Conservation (phyloP, 2,329 filamentous ascomycete species). For the Teratosphaeriaceae sp. region DNA sequence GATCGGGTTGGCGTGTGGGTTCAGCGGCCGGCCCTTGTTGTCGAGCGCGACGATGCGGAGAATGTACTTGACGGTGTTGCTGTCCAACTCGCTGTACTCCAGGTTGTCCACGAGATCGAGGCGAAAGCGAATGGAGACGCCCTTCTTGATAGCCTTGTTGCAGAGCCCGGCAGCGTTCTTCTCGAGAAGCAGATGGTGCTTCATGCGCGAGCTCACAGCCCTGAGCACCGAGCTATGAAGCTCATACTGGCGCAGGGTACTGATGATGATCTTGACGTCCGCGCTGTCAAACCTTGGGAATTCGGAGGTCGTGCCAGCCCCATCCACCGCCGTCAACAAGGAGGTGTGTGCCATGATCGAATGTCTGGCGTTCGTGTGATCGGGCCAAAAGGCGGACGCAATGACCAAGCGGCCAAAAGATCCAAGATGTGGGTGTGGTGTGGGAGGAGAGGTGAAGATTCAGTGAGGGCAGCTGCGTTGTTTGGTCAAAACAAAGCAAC, state of each 20-base stretch:
- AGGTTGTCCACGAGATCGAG: conserved; percentile 12
- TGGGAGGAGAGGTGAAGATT: too few species aligned
- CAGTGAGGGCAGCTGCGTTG: too few species aligned
- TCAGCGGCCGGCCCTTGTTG: conserved; percentile 12
- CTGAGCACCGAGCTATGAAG: conserved; percentile 34
- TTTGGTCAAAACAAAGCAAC: too few species aligned
- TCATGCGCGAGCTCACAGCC: conserved; percentile 6
- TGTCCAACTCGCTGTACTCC: conserved; percentile 4
- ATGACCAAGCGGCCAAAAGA: too few species aligned
- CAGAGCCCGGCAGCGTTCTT: conserved; percentile 23
- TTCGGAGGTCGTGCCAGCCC: background rate
- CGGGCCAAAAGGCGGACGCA: too few species aligned
- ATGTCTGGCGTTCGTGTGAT: too few species aligned
- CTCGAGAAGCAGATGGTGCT: conserved; percentile 19
- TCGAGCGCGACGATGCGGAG: conserved; percentile 13
- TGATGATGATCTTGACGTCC: conserved; percentile 34
- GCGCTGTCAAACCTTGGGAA: conserved; percentile 35
- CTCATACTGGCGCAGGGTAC: conserved; percentile 29
- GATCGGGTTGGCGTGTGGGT: conserved; percentile 7
- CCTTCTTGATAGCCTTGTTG: conserved; percentile 23
- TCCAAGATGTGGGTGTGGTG: too few species aligned
- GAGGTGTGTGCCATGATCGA: too few species aligned
- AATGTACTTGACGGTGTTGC: conserved; percentile 4
- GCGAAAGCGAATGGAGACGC: conserved; percentile 16
- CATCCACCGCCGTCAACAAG: too few species aligned